Percentiles rank a stretch among this genome's conserved stretches.
These are phyloP conservation scores for Wallacemonas sp. DNA, from an alignment of 208 protist genomes.

Conservation along the genomic window DNA sequence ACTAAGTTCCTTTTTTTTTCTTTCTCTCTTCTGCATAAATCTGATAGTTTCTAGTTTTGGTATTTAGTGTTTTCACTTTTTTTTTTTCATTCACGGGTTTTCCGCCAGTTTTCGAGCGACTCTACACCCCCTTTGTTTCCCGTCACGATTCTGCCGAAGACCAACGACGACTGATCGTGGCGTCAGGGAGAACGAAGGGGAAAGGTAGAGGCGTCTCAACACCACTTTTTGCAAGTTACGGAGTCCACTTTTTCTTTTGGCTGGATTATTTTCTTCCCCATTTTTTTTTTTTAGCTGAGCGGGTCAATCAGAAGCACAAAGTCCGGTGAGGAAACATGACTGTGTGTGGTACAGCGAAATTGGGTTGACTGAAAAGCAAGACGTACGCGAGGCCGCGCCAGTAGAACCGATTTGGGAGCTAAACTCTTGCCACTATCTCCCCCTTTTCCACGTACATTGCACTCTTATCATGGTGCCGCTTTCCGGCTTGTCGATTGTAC, in stretches of 20 bases:
- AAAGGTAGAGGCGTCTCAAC: conserved; percentile 38
- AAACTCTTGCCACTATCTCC: too few species aligned
- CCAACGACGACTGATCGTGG: conserved; percentile 27
- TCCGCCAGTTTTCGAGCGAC: conserved; percentile 19
- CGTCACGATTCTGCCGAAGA: conserved; percentile 9
- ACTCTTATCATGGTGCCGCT: neutral
- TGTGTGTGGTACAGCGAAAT: neutral
- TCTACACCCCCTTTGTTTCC: conserved; percentile 30
- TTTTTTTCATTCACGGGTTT: conserved; percentile 24
- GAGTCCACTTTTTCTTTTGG: neutral
- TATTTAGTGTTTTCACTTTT: conserved; percentile 24
- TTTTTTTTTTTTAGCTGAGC: neutral
- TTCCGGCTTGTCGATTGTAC: neutral
- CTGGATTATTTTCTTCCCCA: conserved; percentile 5
- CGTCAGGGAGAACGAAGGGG: conserved; percentile 21
- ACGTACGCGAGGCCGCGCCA: too few species aligned
- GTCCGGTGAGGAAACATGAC: too few species aligned
- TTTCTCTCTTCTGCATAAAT: conserved; percentile 17
- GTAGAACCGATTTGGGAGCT: too few species aligned
- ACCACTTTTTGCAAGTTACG: conserved; percentile 60
- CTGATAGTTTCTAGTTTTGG: conserved; percentile 8
- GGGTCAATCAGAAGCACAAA: too few species aligned
- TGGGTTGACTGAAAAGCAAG: neutral
- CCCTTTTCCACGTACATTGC: neutral
- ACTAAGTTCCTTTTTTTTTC: conserved; percentile 4